These are phyloP conservation scores for Macrotyloma uniflorum DNA, from an alignment of 306 rosid species.

Conservation along the genomic window DNA sequence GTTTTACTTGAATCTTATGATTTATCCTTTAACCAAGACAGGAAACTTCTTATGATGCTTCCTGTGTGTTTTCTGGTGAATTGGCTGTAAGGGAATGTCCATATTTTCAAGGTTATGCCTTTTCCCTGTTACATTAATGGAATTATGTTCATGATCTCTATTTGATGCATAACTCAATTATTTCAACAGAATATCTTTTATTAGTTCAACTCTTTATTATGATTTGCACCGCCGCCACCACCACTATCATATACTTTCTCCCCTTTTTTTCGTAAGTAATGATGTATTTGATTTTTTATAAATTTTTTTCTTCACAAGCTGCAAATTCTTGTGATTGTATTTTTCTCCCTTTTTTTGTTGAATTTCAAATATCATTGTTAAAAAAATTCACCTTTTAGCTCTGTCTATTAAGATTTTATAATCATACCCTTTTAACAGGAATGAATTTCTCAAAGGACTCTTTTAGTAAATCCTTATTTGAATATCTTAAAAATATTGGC, in stretches of 20 bases:
- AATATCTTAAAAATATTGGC: neutral
- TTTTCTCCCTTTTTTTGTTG: neutral
- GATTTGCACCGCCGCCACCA: neutral
- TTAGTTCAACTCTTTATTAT: neutral
- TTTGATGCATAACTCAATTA: constrained; percentile 5
- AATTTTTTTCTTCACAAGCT: neutral
- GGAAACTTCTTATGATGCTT: neutral
- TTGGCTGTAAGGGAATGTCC: neutral
- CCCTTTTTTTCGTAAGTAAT: neutral
- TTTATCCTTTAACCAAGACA: neutral
- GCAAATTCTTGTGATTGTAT: neutral
- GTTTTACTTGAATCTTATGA: neutral
- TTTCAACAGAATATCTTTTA: neutral
- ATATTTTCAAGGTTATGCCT: neutral
- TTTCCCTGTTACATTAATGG: neutral
- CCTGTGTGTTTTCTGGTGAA: neutral
- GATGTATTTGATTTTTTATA: neutral
- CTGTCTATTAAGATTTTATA: neutral
- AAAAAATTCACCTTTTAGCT: neutral
- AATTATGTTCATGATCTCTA: neutral
- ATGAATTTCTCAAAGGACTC: constrained; percentile 4
- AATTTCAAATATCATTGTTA: neutral
- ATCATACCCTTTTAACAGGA: neutral
- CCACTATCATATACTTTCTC: neutral
- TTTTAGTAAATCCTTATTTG: neutral